phyloP scores from a whole-genome alignment of 140 eudicot genomes.

The Erigeron philadelphicus region DNA sequence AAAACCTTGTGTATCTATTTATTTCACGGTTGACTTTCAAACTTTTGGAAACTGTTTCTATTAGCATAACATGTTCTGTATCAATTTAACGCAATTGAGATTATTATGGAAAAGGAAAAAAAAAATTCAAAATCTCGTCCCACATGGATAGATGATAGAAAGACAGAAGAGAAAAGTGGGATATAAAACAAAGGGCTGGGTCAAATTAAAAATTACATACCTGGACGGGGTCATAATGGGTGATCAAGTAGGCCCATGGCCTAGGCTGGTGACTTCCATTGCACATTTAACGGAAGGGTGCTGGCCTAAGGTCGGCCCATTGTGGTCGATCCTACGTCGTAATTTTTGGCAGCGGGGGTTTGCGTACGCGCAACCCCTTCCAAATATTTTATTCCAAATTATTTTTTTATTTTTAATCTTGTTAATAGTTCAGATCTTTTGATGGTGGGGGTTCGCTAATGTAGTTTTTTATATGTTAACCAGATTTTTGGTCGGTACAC shows the following conservation, averaged over 20 bases:
- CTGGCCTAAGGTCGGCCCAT: slow-evolving; percentile 34
- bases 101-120: background rate
- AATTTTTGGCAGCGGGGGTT: slow-evolving; percentile 35
- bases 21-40: too few species aligned
- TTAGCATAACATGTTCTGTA: background rate
- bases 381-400: background rate
- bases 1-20: background rate
- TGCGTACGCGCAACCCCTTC: slow-evolving; percentile 38
- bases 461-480: too few species aligned
- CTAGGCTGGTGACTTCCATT: slow-evolving; percentile 44
- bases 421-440: too few species aligned
- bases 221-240: slow-evolving; percentile 46
- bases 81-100: background rate
- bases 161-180: background rate
- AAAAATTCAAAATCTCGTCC: background rate
- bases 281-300: slow-evolving; percentile 37
- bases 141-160: slow-evolving; percentile 19
- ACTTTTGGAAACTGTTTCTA: too few species aligned
- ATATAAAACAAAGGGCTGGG: slow-evolving; percentile 10
- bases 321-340: slow-evolving; percentile 40
- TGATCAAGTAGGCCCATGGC: slow-evolving; percentile 44
- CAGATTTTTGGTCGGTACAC: too few species aligned
- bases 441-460: too few species aligned
- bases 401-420: too few species aligned
- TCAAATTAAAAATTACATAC: slow-evolving; percentile 17